Conservation (phyloP, 2,329 filamentous ascomycete genomes). For the Ambrosiella beaveri region DNA sequence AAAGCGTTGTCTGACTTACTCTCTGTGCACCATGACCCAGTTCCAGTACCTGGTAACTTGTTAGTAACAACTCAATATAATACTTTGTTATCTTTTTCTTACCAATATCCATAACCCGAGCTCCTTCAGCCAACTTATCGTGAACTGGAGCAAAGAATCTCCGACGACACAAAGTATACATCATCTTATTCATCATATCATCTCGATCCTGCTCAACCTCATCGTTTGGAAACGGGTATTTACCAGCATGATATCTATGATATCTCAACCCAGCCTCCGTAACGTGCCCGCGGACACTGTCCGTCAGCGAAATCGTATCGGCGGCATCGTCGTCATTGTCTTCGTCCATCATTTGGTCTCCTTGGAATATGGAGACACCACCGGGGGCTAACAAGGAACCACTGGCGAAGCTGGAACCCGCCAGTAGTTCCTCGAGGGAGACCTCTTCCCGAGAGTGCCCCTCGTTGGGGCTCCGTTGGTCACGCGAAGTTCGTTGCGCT, state of each 20-base stretch:
- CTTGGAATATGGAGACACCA: too few relatives aligned
- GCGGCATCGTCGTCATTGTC: slow-evolving; percentile 1
- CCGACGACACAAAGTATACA: slow-evolving; percentile 22
- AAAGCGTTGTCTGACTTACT: slow-evolving; percentile 21
- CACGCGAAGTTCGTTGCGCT: background rate
- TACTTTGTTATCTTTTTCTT: slow-evolving; percentile 1
- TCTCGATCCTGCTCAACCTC: slow-evolving; percentile 26
- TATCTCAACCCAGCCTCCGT: slow-evolving; percentile 28
- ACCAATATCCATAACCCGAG: slow-evolving; percentile 31
- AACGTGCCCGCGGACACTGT: slow-evolving; percentile 27
- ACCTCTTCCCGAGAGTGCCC: background rate
- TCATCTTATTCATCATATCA: slow-evolving; percentile 25
- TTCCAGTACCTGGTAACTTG: slow-evolving; percentile 27
- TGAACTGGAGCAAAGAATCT: slow-evolving; percentile 30
- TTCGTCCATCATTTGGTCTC: too few relatives aligned
- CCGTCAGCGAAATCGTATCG: slow-evolving; percentile 24
- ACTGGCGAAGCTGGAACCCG: background rate
- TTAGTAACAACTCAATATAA: background rate
- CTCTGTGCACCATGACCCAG: slow-evolving; percentile 33
- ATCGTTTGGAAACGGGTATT: slow-evolving; percentile 28
- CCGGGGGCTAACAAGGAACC: too few relatives aligned
- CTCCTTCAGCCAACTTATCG: slow-evolving; percentile 19
- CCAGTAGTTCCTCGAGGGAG: background rate
- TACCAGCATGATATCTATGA: slow-evolving; percentile 23
- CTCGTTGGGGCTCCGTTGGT: slow-evolving; percentile 4